Evolutionary conservation across 768 basidiomycete genomes (phyloP).

Genomic region (Phlebiopsis gigantea): DNA sequence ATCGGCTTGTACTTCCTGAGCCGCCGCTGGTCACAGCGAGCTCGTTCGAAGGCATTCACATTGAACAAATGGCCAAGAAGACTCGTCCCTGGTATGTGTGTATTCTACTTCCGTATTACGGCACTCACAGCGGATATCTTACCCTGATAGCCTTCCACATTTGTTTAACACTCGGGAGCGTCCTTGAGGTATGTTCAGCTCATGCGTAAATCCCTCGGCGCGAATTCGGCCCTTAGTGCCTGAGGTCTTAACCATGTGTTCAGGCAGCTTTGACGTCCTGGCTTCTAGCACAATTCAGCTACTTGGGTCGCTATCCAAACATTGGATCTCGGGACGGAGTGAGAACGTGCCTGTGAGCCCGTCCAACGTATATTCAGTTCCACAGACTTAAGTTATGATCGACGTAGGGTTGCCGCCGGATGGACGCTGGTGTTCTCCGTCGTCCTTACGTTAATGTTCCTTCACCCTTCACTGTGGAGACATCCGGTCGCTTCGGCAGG

Average conservation of each 20-base stretch:
- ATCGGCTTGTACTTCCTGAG: slow-evolving; percentile 46
- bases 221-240: not conserved
- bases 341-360: slow-evolving; percentile 43
- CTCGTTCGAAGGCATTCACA: slow-evolving; percentile 23
- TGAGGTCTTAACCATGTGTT: not conserved
- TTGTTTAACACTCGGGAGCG: slow-evolving; percentile 35
- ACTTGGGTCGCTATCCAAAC: slow-evolving; percentile 48
- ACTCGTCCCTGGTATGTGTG: slow-evolving; percentile 4
- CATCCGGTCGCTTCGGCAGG: slow-evolving; percentile 52
- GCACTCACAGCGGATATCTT: not conserved
- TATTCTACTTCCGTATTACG: not conserved
- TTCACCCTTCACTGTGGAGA: slow-evolving; percentile 54
- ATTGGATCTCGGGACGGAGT: slow-evolving; percentile 37
- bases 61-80: not conserved
- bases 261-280: slow-evolving; percentile 53
- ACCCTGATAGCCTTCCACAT: slow-evolving; percentile 4
- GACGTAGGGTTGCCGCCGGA: slow-evolving; percentile 46
- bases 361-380: not conserved
- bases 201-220: not conserved
- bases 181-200: slow-evolving; percentile 40
- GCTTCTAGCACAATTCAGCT: slow-evolving; percentile 52
- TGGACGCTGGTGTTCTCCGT: slow-evolving; percentile 57
- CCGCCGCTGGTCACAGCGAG: slow-evolving; percentile 40
- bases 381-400: not conserved
- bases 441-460: slow-evolving; percentile 49